Conservation (phyloP, 83 land plant genomes). For the Isoetes engelmannii region DNA sequence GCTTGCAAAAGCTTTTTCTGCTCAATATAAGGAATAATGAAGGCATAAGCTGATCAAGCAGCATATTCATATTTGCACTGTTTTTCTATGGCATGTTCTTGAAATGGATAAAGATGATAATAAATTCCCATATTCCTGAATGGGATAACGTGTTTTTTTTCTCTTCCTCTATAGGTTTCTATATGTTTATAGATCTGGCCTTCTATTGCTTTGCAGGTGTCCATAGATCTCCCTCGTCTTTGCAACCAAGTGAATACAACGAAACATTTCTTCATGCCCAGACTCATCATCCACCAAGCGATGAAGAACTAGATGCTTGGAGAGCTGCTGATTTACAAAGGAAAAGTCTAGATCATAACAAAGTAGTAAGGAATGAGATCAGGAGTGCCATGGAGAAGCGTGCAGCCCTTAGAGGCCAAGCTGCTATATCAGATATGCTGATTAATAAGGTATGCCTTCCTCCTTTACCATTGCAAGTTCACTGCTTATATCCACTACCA, state of each 20-base stretch:
- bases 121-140: too few species aligned
- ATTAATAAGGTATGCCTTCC: slow-evolving; percentile 12
- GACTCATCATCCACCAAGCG: neutral
- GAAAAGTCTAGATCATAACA: neutral
- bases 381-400: slow-evolving; percentile 2
- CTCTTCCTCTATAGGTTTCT: too few species aligned
- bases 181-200: too few species aligned
- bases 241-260: slow-evolving; percentile 16
- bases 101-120: too few species aligned
- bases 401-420: neutral
- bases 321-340: slow-evolving; percentile 14
- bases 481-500: too few species aligned
- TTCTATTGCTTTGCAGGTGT: slow-evolving; percentile 14
- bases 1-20: too few species aligned
- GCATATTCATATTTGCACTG: too few species aligned
- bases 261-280: slow-evolving; percentile 14
- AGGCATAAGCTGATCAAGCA: too few species aligned
- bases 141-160: too few species aligned
- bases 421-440: slow-evolving; percentile 1
- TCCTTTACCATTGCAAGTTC: too few species aligned
- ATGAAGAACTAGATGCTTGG: slow-evolving; percentile 16
- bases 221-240: neutral
- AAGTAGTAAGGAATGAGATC: neutral
- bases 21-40: too few species aligned
- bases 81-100: too few species aligned